These are phyloP conservation scores for Mycena leptocephala DNA, from an alignment of 768 basidiomycete genomes.

Conservation along the genomic window DNA sequence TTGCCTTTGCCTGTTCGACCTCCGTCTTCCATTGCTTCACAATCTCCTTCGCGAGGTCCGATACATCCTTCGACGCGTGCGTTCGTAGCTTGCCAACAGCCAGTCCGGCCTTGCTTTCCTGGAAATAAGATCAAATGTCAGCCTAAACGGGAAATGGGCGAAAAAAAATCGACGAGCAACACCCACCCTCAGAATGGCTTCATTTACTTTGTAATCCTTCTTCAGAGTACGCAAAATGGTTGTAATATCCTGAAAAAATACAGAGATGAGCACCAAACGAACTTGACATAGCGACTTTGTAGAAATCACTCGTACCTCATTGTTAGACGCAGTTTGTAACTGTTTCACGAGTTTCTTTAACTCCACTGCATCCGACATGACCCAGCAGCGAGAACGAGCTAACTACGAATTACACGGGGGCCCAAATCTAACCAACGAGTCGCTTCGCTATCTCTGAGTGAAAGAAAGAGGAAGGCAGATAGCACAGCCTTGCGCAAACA, in stretches of 20 bases:
- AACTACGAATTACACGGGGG: slow-evolving; percentile 51
- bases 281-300: slow-evolving; percentile 56
- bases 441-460: slow-evolving; percentile 14
- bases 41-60: slow-evolving; percentile 90
- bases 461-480: slow-evolving; percentile 18
- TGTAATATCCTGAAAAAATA: slow-evolving; percentile 70
- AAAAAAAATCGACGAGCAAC: slow-evolving; percentile 53
- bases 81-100: slow-evolving; percentile 92
- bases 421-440: slow-evolving; percentile 28
- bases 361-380: slow-evolving; percentile 71
- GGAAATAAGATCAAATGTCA: slow-evolving; percentile 32
- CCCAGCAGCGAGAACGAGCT: slow-evolving; percentile 46
- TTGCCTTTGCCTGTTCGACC: slow-evolving; percentile 80
- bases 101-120: slow-evolving; percentile 96
- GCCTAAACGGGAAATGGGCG: slow-evolving; percentile 43
- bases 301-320: slow-evolving; percentile 66
- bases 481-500: slow-evolving; percentile 21
- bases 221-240: slow-evolving; percentile 75
- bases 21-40: slow-evolving; percentile 94
- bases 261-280: slow-evolving; percentile 50
- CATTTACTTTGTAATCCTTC: slow-evolving; percentile 78
- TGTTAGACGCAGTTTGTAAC: slow-evolving; percentile 74
- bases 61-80: slow-evolving; percentile 79
- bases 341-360: slow-evolving; percentile 88
- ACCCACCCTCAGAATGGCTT: slow-evolving; percentile 83